A percentile compares a stretch with the other conserved stretches of the same genome.
Evolutionary conservation across 2,329 filamentous ascomycete genomes (phyloP).

Genomic region (Epichloe baconii): DNA sequence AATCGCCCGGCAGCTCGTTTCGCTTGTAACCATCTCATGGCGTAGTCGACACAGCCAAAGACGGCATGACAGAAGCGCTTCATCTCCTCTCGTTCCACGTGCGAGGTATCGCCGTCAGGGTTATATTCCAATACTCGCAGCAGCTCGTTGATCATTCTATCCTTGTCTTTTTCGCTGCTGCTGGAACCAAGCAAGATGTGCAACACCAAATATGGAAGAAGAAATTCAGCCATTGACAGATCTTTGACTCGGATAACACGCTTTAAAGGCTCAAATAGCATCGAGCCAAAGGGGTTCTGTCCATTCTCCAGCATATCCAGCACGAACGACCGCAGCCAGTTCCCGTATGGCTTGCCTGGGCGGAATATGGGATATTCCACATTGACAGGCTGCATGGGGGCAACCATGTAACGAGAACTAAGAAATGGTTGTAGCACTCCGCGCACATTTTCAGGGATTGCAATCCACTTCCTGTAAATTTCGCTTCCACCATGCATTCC

Average conservation of each 20-base stretch:
- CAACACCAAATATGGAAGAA: constrained; percentile 76
- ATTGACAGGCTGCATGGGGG: constrained; percentile 40
- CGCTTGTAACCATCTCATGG: constrained; percentile 77
- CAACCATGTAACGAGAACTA: constrained; percentile 68
- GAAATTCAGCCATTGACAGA: constrained; percentile 70
- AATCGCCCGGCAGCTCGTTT: constrained; percentile 32
- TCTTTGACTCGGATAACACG: constrained; percentile 79
- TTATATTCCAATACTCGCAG: constrained; percentile 57
- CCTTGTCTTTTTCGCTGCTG: constrained; percentile 44
- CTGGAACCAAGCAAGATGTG: constrained; percentile 67
- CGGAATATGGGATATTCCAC: constrained; percentile 69
- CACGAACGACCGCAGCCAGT: constrained; percentile 72
- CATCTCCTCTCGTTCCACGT: constrained; percentile 57
- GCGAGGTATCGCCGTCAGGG: constrained; percentile 34
- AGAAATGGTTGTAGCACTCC: constrained; percentile 83
- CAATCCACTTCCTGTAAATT: constrained; percentile 61
- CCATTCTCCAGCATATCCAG: constrained; percentile 70
- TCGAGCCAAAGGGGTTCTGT: constrained; percentile 58
- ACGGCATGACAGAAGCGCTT: constrained; percentile 83
- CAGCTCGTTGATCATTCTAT: constrained; percentile 60
- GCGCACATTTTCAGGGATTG: constrained; percentile 62
- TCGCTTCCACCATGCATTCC: constrained; percentile 36
- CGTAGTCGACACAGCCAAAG: constrained; percentile 83
- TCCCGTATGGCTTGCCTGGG: constrained; percentile 52
- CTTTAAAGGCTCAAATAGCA: constrained; percentile 70